A percentile compares a stretch with the other conserved stretches of the same genome.
phyloP scores from a whole-genome alignment of 306 rosid species.

The Pterocarpus santalinus region DNA sequence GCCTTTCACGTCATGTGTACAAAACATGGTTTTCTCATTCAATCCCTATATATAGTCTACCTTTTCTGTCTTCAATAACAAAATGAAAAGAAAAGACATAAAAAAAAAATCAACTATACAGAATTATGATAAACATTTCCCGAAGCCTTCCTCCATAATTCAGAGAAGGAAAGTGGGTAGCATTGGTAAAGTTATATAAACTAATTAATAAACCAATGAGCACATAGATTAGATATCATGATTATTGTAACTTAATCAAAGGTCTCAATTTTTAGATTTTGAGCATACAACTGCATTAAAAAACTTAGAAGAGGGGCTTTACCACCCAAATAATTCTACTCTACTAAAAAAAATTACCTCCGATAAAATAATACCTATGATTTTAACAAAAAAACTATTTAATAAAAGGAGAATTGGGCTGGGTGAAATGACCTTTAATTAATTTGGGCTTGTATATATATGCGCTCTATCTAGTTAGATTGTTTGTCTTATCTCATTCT shows the following conservation, averaged over 20 bases:
- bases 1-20: neutral
- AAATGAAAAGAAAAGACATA: neutral
- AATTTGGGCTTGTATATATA: conserved; percentile 6
- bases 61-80: neutral
- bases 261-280: too few relatives aligned
- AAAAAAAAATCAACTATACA: neutral
- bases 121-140: neutral
- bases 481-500: conserved; percentile 33
- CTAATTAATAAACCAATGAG: neutral
- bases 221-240: too few relatives aligned
- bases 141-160: neutral
- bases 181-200: neutral
- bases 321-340: too few relatives aligned
- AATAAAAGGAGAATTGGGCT: neutral
- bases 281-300: too few relatives aligned
- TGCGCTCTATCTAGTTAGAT: conserved; percentile 1
- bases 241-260: too few relatives aligned
- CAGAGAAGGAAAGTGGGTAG: neutral
- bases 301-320: too few relatives aligned
- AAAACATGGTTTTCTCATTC: neutral
- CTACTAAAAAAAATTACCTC: too few relatives aligned
- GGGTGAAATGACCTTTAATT: neutral
- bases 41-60: neutral
- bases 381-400: too few relatives aligned
- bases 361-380: too few relatives aligned